Base-by-base conservation (phyloP, 2,329 filamentous ascomycete species). In the Talaromyces verruculosus region DNA sequence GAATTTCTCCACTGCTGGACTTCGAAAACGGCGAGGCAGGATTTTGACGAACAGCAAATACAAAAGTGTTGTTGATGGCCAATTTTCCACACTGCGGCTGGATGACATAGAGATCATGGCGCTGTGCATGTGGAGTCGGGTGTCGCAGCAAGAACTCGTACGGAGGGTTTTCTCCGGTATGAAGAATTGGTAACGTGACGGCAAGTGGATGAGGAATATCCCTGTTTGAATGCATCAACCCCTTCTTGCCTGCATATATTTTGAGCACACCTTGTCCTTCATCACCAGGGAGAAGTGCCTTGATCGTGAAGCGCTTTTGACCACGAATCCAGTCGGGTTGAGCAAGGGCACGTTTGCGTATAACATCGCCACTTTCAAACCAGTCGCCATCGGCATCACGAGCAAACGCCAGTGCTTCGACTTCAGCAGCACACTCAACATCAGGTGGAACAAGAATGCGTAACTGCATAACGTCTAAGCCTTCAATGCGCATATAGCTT, bases 161-260 rank as follows among this genome's bases (percentile, higher is more conserved):
- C 0, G 91, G 87, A 2, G 95, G 95, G 74, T 99, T 99, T 71
- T 94, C 91, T 67, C 95, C 95, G 0, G 88, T 90, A 78, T 99
- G 95, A 43, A 92, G 86, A 61, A 99, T 88, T 0, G 95, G 94
- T n/a, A 99, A 80, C 3, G 93, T 88, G 69, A 98, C 89, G 0
- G 94, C 93, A 63, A 99, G 82, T 2, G 93, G 89, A 74, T 99
- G 94, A 7, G 95, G 93, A 64, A 97, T 97, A 75, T 97, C 92
- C 77, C 95, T 95, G 82, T 95, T 94, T 69, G 91, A 96, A 80
- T 98, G 95, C 93, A 98, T 98, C 64, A 99, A 84, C 0, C 96
- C 96, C 68, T 93, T 88, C 77, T 93, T 95, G 67, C 96, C 95
- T 13, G 93, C 94, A 77, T 97, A 99, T 41, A 99, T 83, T 77